These are phyloP conservation scores for Actinomucor elegans DNA, from an alignment of 371 early-diverging fungal species.

Conservation along the genomic window DNA sequence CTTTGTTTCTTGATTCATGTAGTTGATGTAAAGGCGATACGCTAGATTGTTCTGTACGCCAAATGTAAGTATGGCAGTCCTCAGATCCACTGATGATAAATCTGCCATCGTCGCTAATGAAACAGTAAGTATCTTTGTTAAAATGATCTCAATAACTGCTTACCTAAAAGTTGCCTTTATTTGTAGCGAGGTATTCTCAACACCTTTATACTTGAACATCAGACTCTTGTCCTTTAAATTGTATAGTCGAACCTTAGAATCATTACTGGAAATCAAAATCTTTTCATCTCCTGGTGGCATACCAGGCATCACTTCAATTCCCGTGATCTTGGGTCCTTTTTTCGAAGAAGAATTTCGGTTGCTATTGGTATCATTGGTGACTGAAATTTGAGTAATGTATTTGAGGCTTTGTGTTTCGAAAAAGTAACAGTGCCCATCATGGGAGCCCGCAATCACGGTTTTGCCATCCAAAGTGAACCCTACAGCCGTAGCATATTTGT, in stretches of 20 bases:
- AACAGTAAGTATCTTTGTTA: neutral
- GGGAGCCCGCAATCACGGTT: constrained; percentile 75
- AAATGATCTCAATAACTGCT: neutral
- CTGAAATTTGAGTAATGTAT: constrained; percentile 78
- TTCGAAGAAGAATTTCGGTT: constrained; percentile 26
- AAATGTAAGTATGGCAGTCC: constrained; percentile 72
- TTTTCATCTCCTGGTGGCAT: constrained; percentile 51
- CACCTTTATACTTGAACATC: constrained; percentile 77
- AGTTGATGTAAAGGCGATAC: constrained; percentile 12
- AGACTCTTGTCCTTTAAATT: constrained; percentile 74
- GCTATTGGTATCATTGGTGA: constrained; percentile 45
- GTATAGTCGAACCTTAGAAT: constrained; percentile 78
- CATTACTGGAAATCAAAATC: constrained; percentile 76
- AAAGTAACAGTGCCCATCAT: constrained; percentile 74
- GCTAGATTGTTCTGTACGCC: constrained; percentile 60
- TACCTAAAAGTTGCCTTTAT: constrained; percentile 75
- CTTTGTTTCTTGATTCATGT: constrained; percentile 14
- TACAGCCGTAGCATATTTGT: constrained; percentile 75
- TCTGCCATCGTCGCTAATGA: constrained; percentile 64
- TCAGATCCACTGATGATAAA: constrained; percentile 85
- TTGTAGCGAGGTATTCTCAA: constrained; percentile 64
- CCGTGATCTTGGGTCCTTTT: constrained; percentile 73
- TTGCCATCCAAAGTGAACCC: constrained; percentile 73
- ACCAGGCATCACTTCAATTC: constrained; percentile 62
- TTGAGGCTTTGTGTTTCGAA: constrained; percentile 76